These are phyloP conservation scores for Lasiodiplodia sp. DNA, from an alignment of 2,329 filamentous ascomycete genomes.

Conservation along the genomic window DNA sequence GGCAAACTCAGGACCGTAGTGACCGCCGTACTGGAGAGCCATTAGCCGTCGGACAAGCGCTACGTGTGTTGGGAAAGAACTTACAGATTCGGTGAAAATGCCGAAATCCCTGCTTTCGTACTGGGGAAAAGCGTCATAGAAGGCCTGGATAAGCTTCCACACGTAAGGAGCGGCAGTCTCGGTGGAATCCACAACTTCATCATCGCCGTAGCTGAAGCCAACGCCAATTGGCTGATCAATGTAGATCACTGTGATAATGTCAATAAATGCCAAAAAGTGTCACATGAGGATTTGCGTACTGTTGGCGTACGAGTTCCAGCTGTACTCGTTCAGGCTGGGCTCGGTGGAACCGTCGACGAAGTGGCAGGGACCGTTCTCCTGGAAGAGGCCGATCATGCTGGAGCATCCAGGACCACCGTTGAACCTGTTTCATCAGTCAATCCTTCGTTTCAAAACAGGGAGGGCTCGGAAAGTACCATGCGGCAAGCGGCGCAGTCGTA, in stretches of 20 bases:
- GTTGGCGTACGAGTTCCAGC: constrained; percentile 53
- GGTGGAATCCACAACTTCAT: constrained; percentile 49
- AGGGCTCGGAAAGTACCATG: constrained; percentile 2
- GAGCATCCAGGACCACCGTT: constrained; percentile 27
- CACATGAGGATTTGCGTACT: constrained; percentile 31
- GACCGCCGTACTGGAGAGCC: constrained; percentile 21
- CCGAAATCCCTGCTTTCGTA: constrained; percentile 42
- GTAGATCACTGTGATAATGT: constrained; percentile 44
- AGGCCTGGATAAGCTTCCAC: constrained; percentile 64
- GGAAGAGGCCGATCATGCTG: constrained; percentile 28
- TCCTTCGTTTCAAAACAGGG: constrained; percentile 36
- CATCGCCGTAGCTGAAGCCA: constrained; percentile 53
- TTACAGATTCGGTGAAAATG: constrained; percentile 28
- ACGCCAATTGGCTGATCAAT: constrained; percentile 49
- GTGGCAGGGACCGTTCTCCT: constrained; percentile 54
- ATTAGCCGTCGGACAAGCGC: background rate
- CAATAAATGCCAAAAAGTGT: background rate
- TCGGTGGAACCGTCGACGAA: constrained; percentile 48
- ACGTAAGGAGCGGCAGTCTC: constrained; percentile 57
- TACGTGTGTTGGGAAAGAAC: background rate
- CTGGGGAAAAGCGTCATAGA: constrained; percentile 35
- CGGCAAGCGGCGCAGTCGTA: constrained; percentile 54
- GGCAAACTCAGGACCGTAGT: constrained; percentile 29
- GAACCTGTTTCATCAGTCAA: constrained; percentile 47
- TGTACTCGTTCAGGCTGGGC: constrained; percentile 55